A percentile compares a stretch with the other conserved stretches of the same genome.
Conservation (phyloP, 202 grass and related monocot genomes). For the Digitaria exilis region DNA sequence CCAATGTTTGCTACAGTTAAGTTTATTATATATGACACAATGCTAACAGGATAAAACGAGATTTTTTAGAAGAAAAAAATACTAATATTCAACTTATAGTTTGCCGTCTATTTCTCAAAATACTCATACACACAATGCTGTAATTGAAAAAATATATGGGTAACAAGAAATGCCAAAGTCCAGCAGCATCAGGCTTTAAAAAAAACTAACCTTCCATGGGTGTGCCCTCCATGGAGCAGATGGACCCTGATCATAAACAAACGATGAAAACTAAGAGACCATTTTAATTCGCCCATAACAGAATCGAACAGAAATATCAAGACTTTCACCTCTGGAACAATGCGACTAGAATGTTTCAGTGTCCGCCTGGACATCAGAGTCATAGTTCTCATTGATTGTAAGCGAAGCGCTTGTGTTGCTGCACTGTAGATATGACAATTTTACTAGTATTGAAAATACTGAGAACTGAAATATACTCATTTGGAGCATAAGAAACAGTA, state of each 20-base stretch:
- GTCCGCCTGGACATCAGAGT: slow-evolving; percentile 87
- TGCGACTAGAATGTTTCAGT: slow-evolving; percentile 91
- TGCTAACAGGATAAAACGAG: neutral
- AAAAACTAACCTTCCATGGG: slow-evolving; percentile 61
- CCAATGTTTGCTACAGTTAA: neutral
- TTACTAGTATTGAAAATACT: slow-evolving; percentile 7
- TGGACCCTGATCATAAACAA: slow-evolving; percentile 51
- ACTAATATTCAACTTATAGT: neutral
- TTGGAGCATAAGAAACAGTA: neutral
- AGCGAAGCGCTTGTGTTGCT: slow-evolving; percentile 96
- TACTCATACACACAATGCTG: neutral
- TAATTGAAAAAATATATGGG: neutral
- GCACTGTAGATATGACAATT: slow-evolving; percentile 63
- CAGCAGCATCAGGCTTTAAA: neutral
- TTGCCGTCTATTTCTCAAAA: neutral
- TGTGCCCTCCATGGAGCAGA: slow-evolving; percentile 84
- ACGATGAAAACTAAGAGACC: neutral
- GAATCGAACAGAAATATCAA: neutral
- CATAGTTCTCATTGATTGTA: slow-evolving; percentile 98
- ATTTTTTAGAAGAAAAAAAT: neutral
- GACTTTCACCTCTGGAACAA: slow-evolving; percentile 83
- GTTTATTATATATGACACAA: neutral
- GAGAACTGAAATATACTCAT: neutral
- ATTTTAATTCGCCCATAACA: neutral
- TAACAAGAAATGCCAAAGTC: neutral